Evolutionary conservation across 164 flowering plant species (phyloP).

Genomic region (Piper longum): DNA sequence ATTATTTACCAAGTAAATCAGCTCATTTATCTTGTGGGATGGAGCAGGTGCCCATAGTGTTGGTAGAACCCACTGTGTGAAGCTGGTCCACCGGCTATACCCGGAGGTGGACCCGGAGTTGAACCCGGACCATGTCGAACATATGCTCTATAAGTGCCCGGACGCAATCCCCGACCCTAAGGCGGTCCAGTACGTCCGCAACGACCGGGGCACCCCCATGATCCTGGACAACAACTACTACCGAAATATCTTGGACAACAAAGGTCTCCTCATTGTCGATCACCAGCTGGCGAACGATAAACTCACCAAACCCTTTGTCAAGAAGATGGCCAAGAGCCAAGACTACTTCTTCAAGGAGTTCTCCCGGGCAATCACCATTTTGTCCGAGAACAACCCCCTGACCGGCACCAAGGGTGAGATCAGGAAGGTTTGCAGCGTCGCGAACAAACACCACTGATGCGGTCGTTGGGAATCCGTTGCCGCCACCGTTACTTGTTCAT

Average conservation of each 20-base stretch:
- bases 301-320: conserved; percentile 71
- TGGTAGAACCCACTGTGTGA: conserved; percentile 94
- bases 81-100: conserved; percentile 88
- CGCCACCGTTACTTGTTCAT: too few species aligned
- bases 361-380: conserved; percentile 56
- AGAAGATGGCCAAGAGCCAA: conserved; percentile 90
- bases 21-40: not conserved
- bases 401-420: conserved; percentile 90
- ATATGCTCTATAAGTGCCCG: conserved; percentile 94
- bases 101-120: conserved; percentile 80
- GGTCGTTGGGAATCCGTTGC: not conserved
- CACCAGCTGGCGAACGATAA: conserved; percentile 73
- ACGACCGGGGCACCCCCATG: conserved; percentile 97
- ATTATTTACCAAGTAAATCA: not conserved
- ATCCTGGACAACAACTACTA: conserved; percentile 87
- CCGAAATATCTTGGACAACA: conserved; percentile 91
- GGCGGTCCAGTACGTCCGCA: conserved; percentile 91
- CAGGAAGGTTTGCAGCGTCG: conserved; percentile 74
- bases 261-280: conserved; percentile 74
- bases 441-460: conserved; percentile 41
- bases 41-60: conserved; percentile 84
- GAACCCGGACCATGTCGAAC: conserved; percentile 72
- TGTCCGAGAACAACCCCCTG: conserved; percentile 93
- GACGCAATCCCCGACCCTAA: conserved; percentile 87
- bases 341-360: conserved; percentile 81